phyloP scores from a whole-genome alignment of 306 rosid genomes.

The Ormosia emarginata region DNA sequence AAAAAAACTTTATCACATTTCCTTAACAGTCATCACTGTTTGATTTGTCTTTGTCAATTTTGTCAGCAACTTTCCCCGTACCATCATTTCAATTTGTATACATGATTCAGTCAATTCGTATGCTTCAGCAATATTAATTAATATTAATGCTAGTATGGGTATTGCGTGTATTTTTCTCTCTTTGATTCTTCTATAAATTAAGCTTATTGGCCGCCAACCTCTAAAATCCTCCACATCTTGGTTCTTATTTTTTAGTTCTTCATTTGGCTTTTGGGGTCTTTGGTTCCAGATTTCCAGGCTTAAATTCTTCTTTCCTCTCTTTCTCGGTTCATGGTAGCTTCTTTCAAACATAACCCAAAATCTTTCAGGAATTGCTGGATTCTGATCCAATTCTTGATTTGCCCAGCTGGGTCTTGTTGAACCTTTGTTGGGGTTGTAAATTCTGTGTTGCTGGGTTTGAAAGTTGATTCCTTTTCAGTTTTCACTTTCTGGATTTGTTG shows the following conservation, averaged over 20 bases:
- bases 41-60: not conserved
- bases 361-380: conserved; percentile 5
- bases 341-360: not conserved
- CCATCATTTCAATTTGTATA: not conserved
- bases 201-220: conserved; percentile 6
- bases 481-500: conserved; percentile 2
- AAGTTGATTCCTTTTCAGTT: conserved; percentile 19
- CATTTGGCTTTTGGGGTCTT: not conserved
- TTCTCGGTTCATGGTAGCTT: not conserved
- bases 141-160: not conserved
- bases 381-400: conserved; percentile 9
- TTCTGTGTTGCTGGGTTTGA: not conserved
- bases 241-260: not conserved
- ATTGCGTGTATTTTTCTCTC: conserved; percentile 24
- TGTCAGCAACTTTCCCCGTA: not conserved
- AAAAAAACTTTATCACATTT: too few relatives aligned
- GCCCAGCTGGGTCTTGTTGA: conserved; percentile 25
- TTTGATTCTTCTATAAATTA: conserved; percentile 32
- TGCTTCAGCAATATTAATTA: not conserved
- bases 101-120: conserved; percentile 6
- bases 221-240: not conserved
- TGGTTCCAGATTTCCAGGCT: not conserved
- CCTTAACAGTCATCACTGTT: not conserved
- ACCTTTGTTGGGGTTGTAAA: not conserved
- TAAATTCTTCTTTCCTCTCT: not conserved